Evolutionary conservation across 768 basidiomycete species (phyloP).

Genomic region (Trametes gibbosa): DNA sequence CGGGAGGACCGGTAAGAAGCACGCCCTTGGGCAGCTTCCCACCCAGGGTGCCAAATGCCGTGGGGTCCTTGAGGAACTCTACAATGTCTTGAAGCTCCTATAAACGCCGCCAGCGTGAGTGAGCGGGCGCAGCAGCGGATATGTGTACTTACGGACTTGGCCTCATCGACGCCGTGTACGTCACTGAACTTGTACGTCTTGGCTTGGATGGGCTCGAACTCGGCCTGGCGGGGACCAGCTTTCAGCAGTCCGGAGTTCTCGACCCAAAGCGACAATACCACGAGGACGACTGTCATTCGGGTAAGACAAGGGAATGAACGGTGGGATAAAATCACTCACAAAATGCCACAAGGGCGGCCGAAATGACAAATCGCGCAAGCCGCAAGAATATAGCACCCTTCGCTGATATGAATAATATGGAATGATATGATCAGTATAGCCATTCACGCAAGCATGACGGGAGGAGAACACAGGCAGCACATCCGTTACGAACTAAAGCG

Average conservation of each 20-base stretch:
- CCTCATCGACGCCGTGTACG: conserved; percentile 97
- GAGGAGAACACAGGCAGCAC: neutral
- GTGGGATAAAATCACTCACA: conserved; percentile 43
- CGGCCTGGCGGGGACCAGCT: conserved; percentile 72
- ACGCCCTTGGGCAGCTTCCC: conserved; percentile 95
- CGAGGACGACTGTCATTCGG: conserved; percentile 61
- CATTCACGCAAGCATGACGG: neutral
- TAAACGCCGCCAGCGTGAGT: neutral
- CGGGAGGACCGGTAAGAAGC: conserved; percentile 84
- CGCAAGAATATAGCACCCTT: conserved; percentile 67
- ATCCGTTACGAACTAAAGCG: neutral
- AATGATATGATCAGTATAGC: neutral
- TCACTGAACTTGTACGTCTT: conserved; percentile 89
- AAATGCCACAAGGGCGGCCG: conserved; percentile 57
- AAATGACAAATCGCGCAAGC: conserved; percentile 45
- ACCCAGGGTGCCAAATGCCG: conserved; percentile 84
- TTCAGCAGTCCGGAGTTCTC: conserved; percentile 95
- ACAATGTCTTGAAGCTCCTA: conserved; percentile 94
- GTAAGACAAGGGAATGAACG: neutral
- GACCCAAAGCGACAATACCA: conserved; percentile 83
- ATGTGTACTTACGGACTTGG: conserved; percentile 67
- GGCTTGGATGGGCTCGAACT: conserved; percentile 81
- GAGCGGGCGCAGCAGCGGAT: neutral
- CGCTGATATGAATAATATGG: conserved; percentile 42
- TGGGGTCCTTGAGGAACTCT: conserved; percentile 92